Evolutionary conservation across 139 green algal species (phyloP), one percentile per base, ranked within the genome.

Genomic region (Microglena sp.): DNA sequence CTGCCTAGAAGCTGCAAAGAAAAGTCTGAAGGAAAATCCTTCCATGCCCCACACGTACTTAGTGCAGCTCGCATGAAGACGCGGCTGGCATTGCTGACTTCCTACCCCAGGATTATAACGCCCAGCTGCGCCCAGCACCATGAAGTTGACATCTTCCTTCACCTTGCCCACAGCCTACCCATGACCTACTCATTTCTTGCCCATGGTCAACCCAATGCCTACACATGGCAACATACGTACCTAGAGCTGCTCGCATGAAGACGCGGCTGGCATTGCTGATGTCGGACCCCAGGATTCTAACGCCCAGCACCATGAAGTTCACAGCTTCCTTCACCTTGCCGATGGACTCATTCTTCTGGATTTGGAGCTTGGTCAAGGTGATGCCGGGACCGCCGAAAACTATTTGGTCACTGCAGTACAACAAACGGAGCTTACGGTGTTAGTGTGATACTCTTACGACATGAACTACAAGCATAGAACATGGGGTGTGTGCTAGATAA

Each of bases 251-350:
- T 55, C 81, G 81, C 63, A 68, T 78, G 77, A 96, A 94, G 1
- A 95, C 75, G 3, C 79, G 66, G 1, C 40, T 78, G 7, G 74
- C 67, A 21, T 76, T 80, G 27, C 36, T 72, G 22, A 90, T 54
- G 71, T 96, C 90, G 5, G 69, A 72, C 8, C 75, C 78, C 44
- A 96, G 80, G 70, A 96, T 72, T 46, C 87, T 81, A 28, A 96
- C 22, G 1, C 93, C 92, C 2, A 87, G 77, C 21, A 60, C 65
- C 24, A 91, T 81, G 77, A 98, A 98, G 50, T 73, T 72, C 8
- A 86, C 62, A 0, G 80, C 93, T 63, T 97, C 92, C 4, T 50
- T n/a, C n/a, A 89, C 71, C 62, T 78, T 81, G 31, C 81, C 76
- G 2, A 82, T 55, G 26, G 63, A 64, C 43, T 89, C 82, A 27